Conservation (phyloP, 495 filamentous ascomycete genomes). For the Annulohypoxylon maeteangense region DNA sequence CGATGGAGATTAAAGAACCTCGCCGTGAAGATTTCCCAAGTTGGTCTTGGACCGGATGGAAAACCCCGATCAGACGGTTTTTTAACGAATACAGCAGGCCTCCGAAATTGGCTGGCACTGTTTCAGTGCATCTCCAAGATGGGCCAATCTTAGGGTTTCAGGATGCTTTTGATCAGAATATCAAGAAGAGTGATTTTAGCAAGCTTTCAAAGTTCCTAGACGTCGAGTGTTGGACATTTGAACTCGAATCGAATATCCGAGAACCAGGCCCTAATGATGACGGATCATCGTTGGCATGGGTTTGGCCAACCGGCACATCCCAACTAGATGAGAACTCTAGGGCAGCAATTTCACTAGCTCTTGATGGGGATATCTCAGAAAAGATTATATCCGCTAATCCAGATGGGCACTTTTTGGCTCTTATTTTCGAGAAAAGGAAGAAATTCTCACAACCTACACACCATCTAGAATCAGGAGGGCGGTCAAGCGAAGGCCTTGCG, state of each 20-base stretch:
- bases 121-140: neutral
- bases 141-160: neutral
- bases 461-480: too few relatives aligned
- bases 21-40: neutral
- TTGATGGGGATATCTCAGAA: neutral
- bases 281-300: neutral
- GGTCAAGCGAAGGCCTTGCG: neutral
- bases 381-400: neutral
- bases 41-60: neutral
- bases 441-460: neutral
- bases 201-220: neutral
- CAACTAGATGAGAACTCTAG: neutral
- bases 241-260: neutral
- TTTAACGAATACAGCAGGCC: neutral
- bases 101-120: neutral
- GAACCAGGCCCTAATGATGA: neutral
- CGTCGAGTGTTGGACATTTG: neutral
- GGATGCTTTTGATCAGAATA: neutral
- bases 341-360: neutral
- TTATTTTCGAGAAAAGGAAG: neutral
- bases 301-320: neutral
- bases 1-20: neutral
- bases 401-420: neutral
- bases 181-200: neutral
- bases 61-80: neutral